These are phyloP conservation scores for Handroanthus guayacan DNA, from an alignment of 257 asterid species.

Conservation along the genomic window DNA sequence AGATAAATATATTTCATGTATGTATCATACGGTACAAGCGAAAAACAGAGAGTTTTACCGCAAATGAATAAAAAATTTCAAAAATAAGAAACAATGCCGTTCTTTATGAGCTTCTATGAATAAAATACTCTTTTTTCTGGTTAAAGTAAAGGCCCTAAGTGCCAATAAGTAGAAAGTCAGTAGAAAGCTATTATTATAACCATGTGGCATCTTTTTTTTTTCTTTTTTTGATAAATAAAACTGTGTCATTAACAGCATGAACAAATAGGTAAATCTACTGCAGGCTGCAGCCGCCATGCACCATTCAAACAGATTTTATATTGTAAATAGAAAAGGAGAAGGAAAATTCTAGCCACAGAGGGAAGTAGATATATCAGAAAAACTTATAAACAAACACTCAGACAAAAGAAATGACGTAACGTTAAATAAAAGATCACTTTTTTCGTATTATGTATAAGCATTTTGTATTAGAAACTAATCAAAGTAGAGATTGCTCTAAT, in stretches of 20 bases:
- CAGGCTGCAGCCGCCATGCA: conserved; percentile 21
- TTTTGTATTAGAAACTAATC: background rate
- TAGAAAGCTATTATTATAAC: background rate
- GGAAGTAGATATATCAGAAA: background rate
- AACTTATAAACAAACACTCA: background rate
- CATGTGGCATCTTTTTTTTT: too few relatives aligned
- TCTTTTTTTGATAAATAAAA: too few relatives aligned
- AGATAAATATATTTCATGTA: background rate
- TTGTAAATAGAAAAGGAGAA: background rate
- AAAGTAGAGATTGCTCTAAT: background rate
- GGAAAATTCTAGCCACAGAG: background rate
- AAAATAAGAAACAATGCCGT: conserved; percentile 12
- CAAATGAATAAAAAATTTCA: background rate
- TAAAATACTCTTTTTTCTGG: background rate
- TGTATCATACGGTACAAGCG: background rate
- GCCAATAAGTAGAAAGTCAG: conserved; percentile 21
- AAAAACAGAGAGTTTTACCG: background rate
- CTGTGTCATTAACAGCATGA: background rate
- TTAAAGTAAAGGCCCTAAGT: background rate
- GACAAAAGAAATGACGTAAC: too few relatives aligned
- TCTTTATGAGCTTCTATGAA: background rate
- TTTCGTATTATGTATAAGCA: background rate
- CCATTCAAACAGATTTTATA: background rate
- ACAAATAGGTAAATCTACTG: background rate
- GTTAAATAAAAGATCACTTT: too few relatives aligned